Base-by-base conservation (phyloP, 345 rosid species). In the Aquilaria sinensis region DNA sequence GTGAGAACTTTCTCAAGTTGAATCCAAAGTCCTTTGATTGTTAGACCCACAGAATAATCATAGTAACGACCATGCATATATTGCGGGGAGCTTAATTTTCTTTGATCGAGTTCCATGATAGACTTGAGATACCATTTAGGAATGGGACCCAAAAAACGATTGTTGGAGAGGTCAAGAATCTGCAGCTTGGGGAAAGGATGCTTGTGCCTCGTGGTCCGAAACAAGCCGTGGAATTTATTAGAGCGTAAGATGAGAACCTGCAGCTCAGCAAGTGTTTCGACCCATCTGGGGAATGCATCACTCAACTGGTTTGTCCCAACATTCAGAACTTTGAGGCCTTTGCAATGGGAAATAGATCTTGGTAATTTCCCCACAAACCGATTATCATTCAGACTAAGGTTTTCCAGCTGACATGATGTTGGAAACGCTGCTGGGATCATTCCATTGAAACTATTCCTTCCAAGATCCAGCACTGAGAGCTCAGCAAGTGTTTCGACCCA, bases 111-210 rank as follows among this genome's bases (percentile, higher is more conserved):
- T 3, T 64, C 9, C 56, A 47, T 49, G 62, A 68, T 61, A 5
- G 43, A 56, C 1, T 48, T 33, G 11, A 47, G 14, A 31, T 34
- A 33, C 49, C 13, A 5, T 4, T 61, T 31, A 31, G 67, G 62
- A 33, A 62, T 48, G 8, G 10, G 1, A 9, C 72, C 62, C 2
- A 45, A 55, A 10, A 67, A 61, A 9, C 47, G 2, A n/a, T 61
- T 60, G 31, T 16, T n/a, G 2, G 71, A 67, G 29, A 60, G 31
- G 60, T 68, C 66, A 30, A 62, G 2, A 31, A 65, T 56, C 9
- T 58, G 34, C 61, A 65, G 41, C 9, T 65, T 56, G 11, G 43
- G 54, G 33, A 65, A 65, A 0, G 16, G 8, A 34, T 1, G n/a
- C 12, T 15, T 14, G 2, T 16, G 15, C n/a, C 2, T 11, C 0